Base-by-base conservation (phyloP, 352 stramenopile genomes). In the Phytopythium montanum region DNA sequence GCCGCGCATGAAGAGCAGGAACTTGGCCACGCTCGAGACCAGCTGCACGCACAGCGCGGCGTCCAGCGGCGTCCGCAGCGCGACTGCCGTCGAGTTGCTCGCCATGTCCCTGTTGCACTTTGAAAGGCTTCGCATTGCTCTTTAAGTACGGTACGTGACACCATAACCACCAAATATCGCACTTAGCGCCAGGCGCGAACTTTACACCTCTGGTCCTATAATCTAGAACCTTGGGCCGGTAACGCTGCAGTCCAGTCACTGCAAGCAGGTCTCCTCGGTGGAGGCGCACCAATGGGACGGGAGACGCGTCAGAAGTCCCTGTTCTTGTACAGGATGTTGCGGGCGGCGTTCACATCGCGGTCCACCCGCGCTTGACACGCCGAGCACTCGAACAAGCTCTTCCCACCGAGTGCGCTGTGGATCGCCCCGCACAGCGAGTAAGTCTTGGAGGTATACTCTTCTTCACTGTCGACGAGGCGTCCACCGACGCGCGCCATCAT, bases 1-100 rank as follows among this genome's bases (percentile, higher is more conserved):
- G 0, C 76, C 76, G 48, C 81, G 79, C 54, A 87, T 73, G 52
- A 78, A 91, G 25, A 91, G 69, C 58, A 89, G 49, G 56, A 82
- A 85, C 52, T 87, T 73, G 38, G 76, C 59, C 19, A 87, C 60
- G 13, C 73, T 62, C 38, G 39, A 42, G 48, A 68, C 59, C 54
- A 91, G 76, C 23, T 33, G 57, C 23, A 61, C 75, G 53, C 75
- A 66, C 29, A 83, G 52, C 36, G 70, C 71, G 36, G 67, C 65
- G 51, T 89, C 73, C 31, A 88, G 61, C 44, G 68, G 18, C 48
- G 76, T 72, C 28, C 69, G 69, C 70, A 78, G 89, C 41, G 60
- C 65, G 18, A 86, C 68, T 0, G 56, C 31, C 45, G 79, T 52
- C 46, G 57, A 16, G 4, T 26, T 57, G 25, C 38, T 21, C 41